Evolutionary conservation across 768 basidiomycete genomes (phyloP).

Genomic region (Mycena maculata): DNA sequence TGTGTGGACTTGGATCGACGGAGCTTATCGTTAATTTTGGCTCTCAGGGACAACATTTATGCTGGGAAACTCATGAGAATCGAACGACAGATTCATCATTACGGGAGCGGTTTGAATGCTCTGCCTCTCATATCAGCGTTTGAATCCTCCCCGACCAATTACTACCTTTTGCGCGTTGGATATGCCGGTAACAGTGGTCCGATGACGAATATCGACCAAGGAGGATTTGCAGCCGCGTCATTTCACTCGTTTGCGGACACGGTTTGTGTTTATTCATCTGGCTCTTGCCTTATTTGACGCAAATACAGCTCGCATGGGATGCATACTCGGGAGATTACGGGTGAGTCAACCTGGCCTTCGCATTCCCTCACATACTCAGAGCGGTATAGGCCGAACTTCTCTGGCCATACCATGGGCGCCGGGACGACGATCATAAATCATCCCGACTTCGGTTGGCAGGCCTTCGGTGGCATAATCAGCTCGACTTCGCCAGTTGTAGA

Average conservation of each 20-base stretch:
- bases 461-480: slow-evolving; percentile 63
- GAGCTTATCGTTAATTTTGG: slow-evolving; percentile 8
- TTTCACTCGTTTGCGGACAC: slow-evolving; percentile 72
- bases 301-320: slow-evolving; percentile 60
- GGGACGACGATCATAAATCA: slow-evolving; percentile 62
- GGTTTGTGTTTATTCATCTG: slow-evolving; percentile 5
- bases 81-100: slow-evolving; percentile 70
- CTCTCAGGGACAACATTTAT: slow-evolving; percentile 64
- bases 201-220: slow-evolving; percentile 66
- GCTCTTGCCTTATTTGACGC: not conserved
- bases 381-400: slow-evolving; percentile 57
- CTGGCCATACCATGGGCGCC: slow-evolving; percentile 63
- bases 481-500: slow-evolving; percentile 54
- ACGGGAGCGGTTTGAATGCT: slow-evolving; percentile 67
- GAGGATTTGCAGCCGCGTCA: slow-evolving; percentile 68
- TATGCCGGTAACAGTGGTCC: slow-evolving; percentile 66
- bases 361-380: not conserved
- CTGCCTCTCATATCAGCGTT: slow-evolving; percentile 64
- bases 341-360: not conserved
- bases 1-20: slow-evolving; percentile 36
- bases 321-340: slow-evolving; percentile 71
- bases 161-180: slow-evolving; percentile 63
- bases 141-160: slow-evolving; percentile 58
- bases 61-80: slow-evolving; percentile 65
- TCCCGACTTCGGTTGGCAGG: slow-evolving; percentile 71